Conservation (phyloP, 192 early-diverging fungal species). For the Coemansia umbellata region DNA sequence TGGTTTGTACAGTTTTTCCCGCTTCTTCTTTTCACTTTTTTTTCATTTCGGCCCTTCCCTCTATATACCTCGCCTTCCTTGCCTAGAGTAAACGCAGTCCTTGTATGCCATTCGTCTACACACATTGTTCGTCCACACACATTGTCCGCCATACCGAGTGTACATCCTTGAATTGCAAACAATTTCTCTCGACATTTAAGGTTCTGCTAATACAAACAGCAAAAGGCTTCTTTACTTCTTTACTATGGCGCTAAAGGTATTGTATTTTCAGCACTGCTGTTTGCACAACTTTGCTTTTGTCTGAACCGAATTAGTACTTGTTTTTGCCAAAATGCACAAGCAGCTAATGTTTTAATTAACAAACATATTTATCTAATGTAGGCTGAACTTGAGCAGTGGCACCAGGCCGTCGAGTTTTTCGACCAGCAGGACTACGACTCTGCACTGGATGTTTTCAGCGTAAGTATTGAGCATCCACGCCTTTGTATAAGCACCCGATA, state of each 20-base stretch:
- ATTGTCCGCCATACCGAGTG: too few species aligned
- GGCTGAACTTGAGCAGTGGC: conserved; percentile 84
- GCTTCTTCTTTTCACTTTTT: conserved; percentile 5
- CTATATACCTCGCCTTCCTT: conserved; percentile 3
- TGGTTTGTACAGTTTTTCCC: conserved; percentile 6
- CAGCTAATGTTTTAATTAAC: too few species aligned
- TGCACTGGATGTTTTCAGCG: conserved; percentile 66
- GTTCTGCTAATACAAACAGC: too few species aligned
- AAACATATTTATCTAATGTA: too few species aligned
- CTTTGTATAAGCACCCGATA: too few species aligned
- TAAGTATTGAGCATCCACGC: conserved; percentile 29
- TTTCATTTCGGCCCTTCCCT: conserved; percentile 2
- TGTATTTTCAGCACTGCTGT: neutral
- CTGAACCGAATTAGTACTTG: too few species aligned
- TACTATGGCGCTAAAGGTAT: conserved; percentile 28
- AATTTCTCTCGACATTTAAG: too few species aligned
- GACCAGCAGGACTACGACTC: conserved; percentile 67
- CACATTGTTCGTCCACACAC: too few species aligned
- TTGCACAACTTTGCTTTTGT: too few species aligned
- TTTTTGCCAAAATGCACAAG: too few species aligned
- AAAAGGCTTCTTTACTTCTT: too few species aligned
- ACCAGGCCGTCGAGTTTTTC: conserved; percentile 68
- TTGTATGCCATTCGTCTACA: conserved; percentile 1
- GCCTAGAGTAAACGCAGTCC: neutral
- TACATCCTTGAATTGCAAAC: too few species aligned